Evolutionary conservation across 1,139 yeast genomes (phyloP).

Genomic region (Yamadazyma membranifaciens): DNA sequence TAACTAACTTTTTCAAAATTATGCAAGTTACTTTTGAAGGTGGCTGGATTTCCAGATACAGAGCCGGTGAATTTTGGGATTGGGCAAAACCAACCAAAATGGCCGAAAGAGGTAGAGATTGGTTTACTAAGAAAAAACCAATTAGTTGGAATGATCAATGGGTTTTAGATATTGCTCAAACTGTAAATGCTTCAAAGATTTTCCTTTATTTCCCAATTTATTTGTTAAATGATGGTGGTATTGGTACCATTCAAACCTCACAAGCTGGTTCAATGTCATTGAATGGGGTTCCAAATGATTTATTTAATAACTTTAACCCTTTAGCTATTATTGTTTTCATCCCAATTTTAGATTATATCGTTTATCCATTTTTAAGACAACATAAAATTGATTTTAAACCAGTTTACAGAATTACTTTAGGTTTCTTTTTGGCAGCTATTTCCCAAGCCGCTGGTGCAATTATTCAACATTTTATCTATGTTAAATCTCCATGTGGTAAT

Average conservation of each 20-base stretch:
- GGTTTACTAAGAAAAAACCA: slow-evolving; percentile 26
- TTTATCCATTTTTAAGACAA: slow-evolving; percentile 61
- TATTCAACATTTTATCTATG: slow-evolving; percentile 34
- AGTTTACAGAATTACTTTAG: slow-evolving; percentile 34
- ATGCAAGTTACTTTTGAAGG: slow-evolving; percentile 36
- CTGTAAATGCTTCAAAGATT: slow-evolving; percentile 59
- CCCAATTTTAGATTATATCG: slow-evolving; percentile 56
- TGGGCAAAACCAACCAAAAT: slow-evolving; percentile 54
- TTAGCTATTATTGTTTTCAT: slow-evolving; percentile 62
- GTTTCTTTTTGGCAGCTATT: slow-evolving; percentile 33
- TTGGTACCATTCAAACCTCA: slow-evolving; percentile 60
- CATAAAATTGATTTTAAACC: slow-evolving; percentile 38
- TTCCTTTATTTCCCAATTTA: slow-evolving; percentile 63
- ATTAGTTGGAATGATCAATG: slow-evolving; percentile 54
- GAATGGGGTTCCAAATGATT: slow-evolving; percentile 70
- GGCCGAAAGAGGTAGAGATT: slow-evolving; percentile 40
- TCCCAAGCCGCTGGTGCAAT: slow-evolving; percentile 44
- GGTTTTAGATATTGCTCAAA: slow-evolving; percentile 59
- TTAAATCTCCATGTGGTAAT: slow-evolving; percentile 40
- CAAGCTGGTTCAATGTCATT: slow-evolving; percentile 68
- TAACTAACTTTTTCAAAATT: slow-evolving; percentile 44
- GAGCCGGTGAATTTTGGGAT: slow-evolving; percentile 46
- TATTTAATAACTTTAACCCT: slow-evolving; percentile 67
- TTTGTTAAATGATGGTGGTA: slow-evolving; percentile 65
- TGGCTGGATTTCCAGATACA: slow-evolving; percentile 39